Conservation (phyloP, 2,329 filamentous ascomycete species). For the Xylariaceae sp. region DNA sequence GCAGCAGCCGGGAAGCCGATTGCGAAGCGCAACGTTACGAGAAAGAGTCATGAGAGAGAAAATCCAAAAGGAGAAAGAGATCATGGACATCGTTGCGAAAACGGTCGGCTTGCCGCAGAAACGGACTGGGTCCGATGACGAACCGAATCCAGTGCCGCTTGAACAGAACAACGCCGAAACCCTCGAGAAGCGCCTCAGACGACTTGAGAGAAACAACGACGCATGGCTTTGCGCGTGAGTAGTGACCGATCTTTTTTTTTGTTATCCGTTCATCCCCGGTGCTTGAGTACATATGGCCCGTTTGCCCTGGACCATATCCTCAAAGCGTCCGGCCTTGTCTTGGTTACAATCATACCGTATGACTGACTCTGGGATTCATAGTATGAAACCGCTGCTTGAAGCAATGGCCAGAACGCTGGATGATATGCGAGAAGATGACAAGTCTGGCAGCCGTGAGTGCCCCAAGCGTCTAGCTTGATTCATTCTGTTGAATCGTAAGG, state of each 20-base stretch:
- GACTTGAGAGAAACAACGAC: constrained; percentile 21
- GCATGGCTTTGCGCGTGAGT: constrained; percentile 19
- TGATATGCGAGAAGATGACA: constrained; percentile 18
- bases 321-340: neutral
- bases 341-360: neutral
- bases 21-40: constrained; percentile 14
- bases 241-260: neutral
- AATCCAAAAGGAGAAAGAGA: constrained; percentile 22
- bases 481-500: neutral
- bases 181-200: constrained; percentile 18
- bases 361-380: neutral
- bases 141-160: neutral
- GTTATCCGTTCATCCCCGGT: no score
- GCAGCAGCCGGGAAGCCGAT: constrained; percentile 2
- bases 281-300: neutral
- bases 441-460: constrained; percentile 16
- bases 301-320: neutral
- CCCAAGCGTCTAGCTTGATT: neutral
- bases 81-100: constrained; percentile 22
- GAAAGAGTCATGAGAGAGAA: constrained; percentile 23
- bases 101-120: constrained; percentile 16
- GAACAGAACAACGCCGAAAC: constrained; percentile 14
- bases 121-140: neutral
- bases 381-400: constrained; percentile 21
- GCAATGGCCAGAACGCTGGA: constrained; percentile 20